Conservation (phyloP, 148 eudicot species). For the Agrostemma githago region DNA sequence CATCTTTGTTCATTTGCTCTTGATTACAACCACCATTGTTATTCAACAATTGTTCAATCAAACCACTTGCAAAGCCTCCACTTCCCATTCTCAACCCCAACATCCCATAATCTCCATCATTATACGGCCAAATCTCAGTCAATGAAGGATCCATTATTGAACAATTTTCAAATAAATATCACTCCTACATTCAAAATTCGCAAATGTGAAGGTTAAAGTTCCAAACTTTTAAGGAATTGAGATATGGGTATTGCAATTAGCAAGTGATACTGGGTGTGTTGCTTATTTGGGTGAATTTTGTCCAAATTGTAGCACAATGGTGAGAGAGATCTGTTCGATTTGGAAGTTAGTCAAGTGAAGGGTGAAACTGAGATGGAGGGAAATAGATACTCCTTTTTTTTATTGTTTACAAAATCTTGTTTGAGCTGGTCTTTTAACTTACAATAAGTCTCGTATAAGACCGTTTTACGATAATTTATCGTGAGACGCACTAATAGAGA, state of each 20-base stretch:
- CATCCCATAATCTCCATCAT: slow-evolving; percentile 32
- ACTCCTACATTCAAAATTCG: slow-evolving; percentile 17
- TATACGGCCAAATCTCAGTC: slow-evolving; percentile 76
- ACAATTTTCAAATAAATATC: background rate
- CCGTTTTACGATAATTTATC: too few relatives aligned
- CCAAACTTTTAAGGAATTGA: slow-evolving; percentile 11
- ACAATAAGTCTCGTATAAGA: too few relatives aligned
- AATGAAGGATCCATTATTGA: slow-evolving; percentile 75
- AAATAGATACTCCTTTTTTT: background rate
- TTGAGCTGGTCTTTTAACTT: too few relatives aligned
- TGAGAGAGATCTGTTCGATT: slow-evolving; percentile 23
- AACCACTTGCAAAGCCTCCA: slow-evolving; percentile 35
- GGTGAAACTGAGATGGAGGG: background rate
- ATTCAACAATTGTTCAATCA: slow-evolving; percentile 27
- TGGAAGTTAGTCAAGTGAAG: slow-evolving; percentile 15
- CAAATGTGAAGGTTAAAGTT: background rate
- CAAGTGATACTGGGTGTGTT: slow-evolving; percentile 20
- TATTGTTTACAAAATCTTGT: too few relatives aligned
- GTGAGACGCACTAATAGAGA: too few relatives aligned
- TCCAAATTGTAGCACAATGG: slow-evolving; percentile 3
- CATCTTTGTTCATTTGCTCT: slow-evolving; percentile 27
- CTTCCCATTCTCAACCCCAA: slow-evolving; percentile 60
- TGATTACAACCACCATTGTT: slow-evolving; percentile 7
- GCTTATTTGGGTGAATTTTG: slow-evolving; percentile 10
- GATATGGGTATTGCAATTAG: slow-evolving; percentile 24